Conservation (phyloP, 2,329 filamentous ascomycete species). For the Amauroascus niger region DNA sequence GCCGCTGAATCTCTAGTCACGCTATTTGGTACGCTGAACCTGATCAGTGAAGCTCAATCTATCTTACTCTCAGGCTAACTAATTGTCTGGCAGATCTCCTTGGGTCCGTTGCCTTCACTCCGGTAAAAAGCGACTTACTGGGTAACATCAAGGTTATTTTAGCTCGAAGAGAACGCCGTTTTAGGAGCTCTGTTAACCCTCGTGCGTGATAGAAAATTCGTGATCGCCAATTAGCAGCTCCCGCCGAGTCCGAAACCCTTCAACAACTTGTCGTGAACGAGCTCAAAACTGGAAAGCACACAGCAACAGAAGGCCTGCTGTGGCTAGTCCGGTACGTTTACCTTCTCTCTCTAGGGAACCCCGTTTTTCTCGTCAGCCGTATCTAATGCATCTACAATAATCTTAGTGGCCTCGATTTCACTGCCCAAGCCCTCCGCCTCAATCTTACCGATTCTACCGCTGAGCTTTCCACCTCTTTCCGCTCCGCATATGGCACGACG, state of each 20-base stretch:
- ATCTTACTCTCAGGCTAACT: neutral
- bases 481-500: slow-evolving; percentile 69
- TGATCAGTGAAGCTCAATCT: too few species aligned
- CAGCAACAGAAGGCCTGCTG: slow-evolving; percentile 75
- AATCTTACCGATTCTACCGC: slow-evolving; percentile 59
- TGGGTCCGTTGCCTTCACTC: slow-evolving; percentile 65
- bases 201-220: slow-evolving; percentile 67
- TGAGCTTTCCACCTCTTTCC: slow-evolving; percentile 82
- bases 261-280: slow-evolving; percentile 81
- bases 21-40: slow-evolving; percentile 60
- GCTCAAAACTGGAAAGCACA: slow-evolving; percentile 79
- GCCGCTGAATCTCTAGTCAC: slow-evolving; percentile 77
- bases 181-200: neutral
- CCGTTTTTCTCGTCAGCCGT: neutral
- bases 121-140: slow-evolving; percentile 82
- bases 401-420: slow-evolving; percentile 82
- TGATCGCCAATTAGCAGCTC: slow-evolving; percentile 67
- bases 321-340: slow-evolving; percentile 72
- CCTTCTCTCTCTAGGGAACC: neutral
- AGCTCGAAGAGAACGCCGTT: neutral
- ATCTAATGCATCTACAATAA: slow-evolving; percentile 9
- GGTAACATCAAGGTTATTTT: slow-evolving; percentile 91
- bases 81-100: slow-evolving; percentile 43
- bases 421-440: slow-evolving; percentile 67
- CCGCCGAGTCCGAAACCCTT: slow-evolving; percentile 68